Percentiles rank a stretch among this genome's conserved stretches.
These are phyloP conservation scores for Ceratobasidium sp. DNA, from an alignment of 1,284 basidiomycete species.

Conservation along the genomic window DNA sequence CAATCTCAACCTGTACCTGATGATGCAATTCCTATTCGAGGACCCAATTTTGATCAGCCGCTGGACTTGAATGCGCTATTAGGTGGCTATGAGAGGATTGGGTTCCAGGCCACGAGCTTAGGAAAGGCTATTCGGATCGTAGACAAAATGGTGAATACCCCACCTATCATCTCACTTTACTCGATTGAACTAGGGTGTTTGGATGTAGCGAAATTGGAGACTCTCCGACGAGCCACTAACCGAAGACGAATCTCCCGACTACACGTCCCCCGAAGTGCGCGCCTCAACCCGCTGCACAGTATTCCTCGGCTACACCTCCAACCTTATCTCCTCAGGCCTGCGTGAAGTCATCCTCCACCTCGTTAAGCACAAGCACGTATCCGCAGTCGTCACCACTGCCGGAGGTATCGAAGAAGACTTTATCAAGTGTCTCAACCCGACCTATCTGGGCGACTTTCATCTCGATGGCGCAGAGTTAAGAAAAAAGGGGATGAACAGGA, in stretches of 20 bases:
- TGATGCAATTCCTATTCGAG: slow-evolving; percentile 78
- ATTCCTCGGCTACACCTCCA: slow-evolving; percentile 98
- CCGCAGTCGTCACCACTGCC: slow-evolving; percentile 94
- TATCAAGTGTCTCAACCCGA: slow-evolving; percentile 97
- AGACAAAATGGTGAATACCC: slow-evolving; percentile 80
- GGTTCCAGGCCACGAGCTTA: slow-evolving; percentile 95
- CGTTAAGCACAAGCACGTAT: slow-evolving; percentile 92
- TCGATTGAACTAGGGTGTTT: neutral
- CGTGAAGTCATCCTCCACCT: slow-evolving; percentile 94
- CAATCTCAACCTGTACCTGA: slow-evolving; percentile 82
- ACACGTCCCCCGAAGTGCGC: slow-evolving; percentile 67
- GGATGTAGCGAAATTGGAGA: slow-evolving; percentile 76
- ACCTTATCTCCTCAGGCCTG: slow-evolving; percentile 96
- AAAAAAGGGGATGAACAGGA: slow-evolving; percentile 91
- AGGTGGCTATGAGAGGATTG: slow-evolving; percentile 85
- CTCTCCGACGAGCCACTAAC: slow-evolving; percentile 80
- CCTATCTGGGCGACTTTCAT: slow-evolving; percentile 94
- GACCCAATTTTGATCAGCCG: slow-evolving; percentile 85
- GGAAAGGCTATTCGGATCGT: slow-evolving; percentile 91
- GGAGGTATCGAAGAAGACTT: slow-evolving; percentile 99
- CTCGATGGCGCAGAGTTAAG: slow-evolving; percentile 91
- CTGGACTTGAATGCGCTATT: slow-evolving; percentile 79
- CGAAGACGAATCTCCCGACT: slow-evolving; percentile 75
- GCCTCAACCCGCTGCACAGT: slow-evolving; percentile 81
- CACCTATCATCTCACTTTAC: neutral